phyloP scores from a whole-genome alignment of 768 basidiomycete species.

The Termitomyces sp. region DNA sequence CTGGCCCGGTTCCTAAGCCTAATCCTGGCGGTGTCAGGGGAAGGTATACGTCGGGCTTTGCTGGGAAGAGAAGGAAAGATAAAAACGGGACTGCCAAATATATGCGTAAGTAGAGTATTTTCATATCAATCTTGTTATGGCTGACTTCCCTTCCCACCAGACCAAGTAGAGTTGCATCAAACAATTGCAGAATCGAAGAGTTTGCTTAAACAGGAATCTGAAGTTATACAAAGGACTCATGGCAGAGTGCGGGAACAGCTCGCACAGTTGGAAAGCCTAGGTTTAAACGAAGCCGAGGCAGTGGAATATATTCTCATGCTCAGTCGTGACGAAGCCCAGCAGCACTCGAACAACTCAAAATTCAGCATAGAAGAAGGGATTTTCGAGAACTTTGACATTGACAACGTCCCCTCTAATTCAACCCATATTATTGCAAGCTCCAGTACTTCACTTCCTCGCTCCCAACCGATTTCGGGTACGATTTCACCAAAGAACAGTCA shows the following conservation, averaged over 20 bases:
- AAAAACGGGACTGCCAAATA: slow-evolving; percentile 33
- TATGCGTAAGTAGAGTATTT: slow-evolving; percentile 32
- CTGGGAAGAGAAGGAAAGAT: slow-evolving; percentile 30
- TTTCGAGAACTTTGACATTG: slow-evolving; percentile 48
- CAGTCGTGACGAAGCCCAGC: slow-evolving; percentile 66
- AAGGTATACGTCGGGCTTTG: slow-evolving; percentile 20
- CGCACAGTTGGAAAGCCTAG: slow-evolving; percentile 53
- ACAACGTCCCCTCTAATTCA: slow-evolving; percentile 23
- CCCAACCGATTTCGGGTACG: slow-evolving; percentile 17
- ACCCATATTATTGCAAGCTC: slow-evolving; percentile 9
- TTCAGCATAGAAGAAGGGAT: slow-evolving; percentile 42
- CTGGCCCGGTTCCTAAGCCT: slow-evolving; percentile 36
- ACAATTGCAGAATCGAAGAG: slow-evolving; percentile 56
- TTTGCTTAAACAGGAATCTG: slow-evolving; percentile 48
- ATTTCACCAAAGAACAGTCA: slow-evolving; percentile 15
- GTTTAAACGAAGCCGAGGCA: slow-evolving; percentile 69
- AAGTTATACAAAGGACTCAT: slow-evolving; percentile 28
- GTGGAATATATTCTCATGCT: slow-evolving; percentile 82
- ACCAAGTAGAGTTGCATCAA: slow-evolving; percentile 57
- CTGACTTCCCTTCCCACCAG: slow-evolving; percentile 27
- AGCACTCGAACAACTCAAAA: slow-evolving; percentile 11
- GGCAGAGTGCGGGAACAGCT: slow-evolving; percentile 55
- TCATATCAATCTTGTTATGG: slow-evolving; percentile 1
- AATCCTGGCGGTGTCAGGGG: slow-evolving; percentile 29
- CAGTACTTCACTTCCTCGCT: slow-evolving; percentile 6